phyloP scores from a whole-genome alignment of 139 green algal genomes.

The Microglena sp. region DNA sequence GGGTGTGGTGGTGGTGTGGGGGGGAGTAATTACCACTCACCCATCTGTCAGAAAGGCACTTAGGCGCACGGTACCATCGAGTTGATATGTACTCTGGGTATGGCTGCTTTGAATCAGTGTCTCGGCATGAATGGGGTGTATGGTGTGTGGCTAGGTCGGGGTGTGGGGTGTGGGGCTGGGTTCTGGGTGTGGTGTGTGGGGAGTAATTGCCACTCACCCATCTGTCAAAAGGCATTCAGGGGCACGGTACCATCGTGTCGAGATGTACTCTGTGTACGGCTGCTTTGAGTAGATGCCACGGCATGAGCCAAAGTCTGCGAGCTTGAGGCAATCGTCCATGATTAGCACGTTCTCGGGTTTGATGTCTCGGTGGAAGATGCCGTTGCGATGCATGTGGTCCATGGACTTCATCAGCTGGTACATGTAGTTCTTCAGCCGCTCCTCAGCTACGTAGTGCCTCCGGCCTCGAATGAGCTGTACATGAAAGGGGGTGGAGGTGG shows the following conservation, averaged over 20 bases:
- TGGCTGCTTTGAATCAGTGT: no score
- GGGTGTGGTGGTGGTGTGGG: no score
- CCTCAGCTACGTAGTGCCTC: constrained; percentile 72
- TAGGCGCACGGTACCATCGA: constrained; percentile 48
- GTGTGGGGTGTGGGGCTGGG: no score
- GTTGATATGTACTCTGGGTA: no score
- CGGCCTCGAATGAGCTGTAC: constrained; percentile 73
- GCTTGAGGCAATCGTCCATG: constrained; percentile 40
- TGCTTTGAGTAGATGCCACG: constrained; percentile 69
- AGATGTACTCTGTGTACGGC: constrained; percentile 91
- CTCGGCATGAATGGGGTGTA: no score
- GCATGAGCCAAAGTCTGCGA: constrained; percentile 91
- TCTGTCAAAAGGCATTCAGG: no score
- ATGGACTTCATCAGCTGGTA: constrained; percentile 81
- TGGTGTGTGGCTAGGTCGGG: no score
- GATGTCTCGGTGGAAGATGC: constrained; percentile 73
- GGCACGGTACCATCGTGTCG: constrained; percentile 65
- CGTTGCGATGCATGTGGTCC: constrained; percentile 83
- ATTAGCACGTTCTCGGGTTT: neutral
- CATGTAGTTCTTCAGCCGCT: constrained; percentile 67
- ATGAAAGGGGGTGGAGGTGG: no score
- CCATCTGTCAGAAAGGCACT: no score
- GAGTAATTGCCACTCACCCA: no score
- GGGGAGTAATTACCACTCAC: no score
- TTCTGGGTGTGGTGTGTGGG: no score